phyloP scores from a whole-genome alignment of 2,329 filamentous ascomycete genomes.

The Venturia asperata region DNA sequence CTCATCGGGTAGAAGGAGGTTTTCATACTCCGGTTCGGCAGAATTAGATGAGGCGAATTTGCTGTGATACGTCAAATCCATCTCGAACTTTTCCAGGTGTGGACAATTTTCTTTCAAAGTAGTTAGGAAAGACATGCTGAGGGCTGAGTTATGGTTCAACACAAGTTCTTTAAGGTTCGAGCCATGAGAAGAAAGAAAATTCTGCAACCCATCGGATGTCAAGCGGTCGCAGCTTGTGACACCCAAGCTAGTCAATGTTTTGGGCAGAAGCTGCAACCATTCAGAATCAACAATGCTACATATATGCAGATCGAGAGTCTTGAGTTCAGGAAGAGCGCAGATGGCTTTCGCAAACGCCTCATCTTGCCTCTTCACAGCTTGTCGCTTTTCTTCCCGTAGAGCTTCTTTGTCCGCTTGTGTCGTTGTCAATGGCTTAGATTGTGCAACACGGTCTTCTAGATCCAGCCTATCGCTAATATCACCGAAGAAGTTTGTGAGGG shows the following conservation, averaged over 20 bases:
- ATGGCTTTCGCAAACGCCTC: constrained; percentile 44
- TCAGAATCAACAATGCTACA: constrained; percentile 63
- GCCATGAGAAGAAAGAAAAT: constrained; percentile 63
- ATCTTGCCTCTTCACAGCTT: constrained; percentile 26
- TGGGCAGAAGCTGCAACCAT: constrained; percentile 63
- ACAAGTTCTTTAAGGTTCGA: constrained; percentile 58
- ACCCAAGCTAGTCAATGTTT: constrained; percentile 58
- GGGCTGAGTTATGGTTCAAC: constrained; percentile 70
- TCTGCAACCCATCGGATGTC: constrained; percentile 56
- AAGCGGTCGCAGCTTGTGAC: constrained; percentile 75
- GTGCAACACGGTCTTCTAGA: not conserved
- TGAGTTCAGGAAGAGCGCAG: constrained; percentile 55
- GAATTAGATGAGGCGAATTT: constrained; percentile 61
- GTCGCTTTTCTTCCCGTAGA: constrained; percentile 9
- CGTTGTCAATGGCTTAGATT: constrained; percentile 13
- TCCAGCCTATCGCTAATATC: constrained; percentile 4
- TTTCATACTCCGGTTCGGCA: constrained; percentile 66
- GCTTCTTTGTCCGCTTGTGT: constrained; percentile 16
- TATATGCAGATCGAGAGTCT: constrained; percentile 64
- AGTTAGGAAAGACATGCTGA: constrained; percentile 68
- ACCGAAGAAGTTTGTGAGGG: constrained; percentile 29
- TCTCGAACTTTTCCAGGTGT: constrained; percentile 59
- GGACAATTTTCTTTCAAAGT: constrained; percentile 62
- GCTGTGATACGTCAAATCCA: constrained; percentile 75
- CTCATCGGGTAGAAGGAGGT: constrained; percentile 55